Conservation (phyloP, 2,329 filamentous ascomycete species). For the Penicillium sp. region DNA sequence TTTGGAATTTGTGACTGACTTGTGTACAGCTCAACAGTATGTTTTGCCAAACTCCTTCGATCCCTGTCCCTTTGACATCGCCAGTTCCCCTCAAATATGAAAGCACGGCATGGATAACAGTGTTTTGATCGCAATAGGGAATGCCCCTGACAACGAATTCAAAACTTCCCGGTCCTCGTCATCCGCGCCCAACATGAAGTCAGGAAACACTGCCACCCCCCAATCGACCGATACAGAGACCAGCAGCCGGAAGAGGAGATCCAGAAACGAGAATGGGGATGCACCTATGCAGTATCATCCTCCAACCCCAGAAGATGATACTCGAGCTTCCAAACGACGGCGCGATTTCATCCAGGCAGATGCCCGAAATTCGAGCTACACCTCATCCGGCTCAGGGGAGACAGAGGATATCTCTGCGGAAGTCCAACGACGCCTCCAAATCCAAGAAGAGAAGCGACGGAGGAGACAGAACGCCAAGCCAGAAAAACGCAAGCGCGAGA, state of each 20-base stretch:
- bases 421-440: constrained; percentile 46
- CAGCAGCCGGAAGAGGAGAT: constrained; percentile 18
- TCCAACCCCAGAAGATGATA: neutral
- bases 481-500: constrained; percentile 46
- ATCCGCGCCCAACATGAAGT: neutral
- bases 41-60: neutral
- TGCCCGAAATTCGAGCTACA: constrained; percentile 20
- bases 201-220: constrained; percentile 3
- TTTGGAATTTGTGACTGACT: neutral
- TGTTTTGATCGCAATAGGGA: constrained; percentile 4
- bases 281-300: constrained; percentile 1
- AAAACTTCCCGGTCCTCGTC: neutral
- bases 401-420: constrained; percentile 50
- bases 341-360: constrained; percentile 24
- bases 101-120: neutral
- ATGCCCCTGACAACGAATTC: neutral
- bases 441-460: constrained; percentile 44
- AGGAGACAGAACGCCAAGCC: constrained; percentile 30
- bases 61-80: neutral
- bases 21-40: constrained; percentile 19
- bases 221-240: constrained; percentile 12
- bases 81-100: neutral
- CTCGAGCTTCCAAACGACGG: constrained; percentile 15
- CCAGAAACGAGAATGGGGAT: constrained; percentile 8
- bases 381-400: constrained; percentile 25